Evolutionary conservation across 2,329 filamentous ascomycete species (phyloP), one percentile per base, ranked within the genome.

Genomic region (Neopestalotiopsis rosae): DNA sequence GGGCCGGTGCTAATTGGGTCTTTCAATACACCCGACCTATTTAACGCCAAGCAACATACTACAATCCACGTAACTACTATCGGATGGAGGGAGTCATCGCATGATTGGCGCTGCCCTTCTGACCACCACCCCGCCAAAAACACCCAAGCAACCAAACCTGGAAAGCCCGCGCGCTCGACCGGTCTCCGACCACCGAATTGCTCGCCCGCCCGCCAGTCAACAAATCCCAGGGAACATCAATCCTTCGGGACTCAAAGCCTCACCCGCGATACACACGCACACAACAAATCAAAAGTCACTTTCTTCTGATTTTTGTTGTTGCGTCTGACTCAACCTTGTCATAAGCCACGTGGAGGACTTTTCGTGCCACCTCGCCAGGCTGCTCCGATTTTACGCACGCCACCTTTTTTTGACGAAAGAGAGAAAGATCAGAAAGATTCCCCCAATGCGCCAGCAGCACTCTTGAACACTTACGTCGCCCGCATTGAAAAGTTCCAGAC

Each of bases 321-420:
- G 24, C 56, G 30, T 28, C 45, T 66, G 64, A 57, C 42, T 34
- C 64, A 66, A 66, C 42, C 66, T 67, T 63, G 59, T 63, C 28
- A 20, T 38, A 67, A 58, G 12, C 57, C 58, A 32, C 24, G 45
- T 24, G 45, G 20, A 20, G 28, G 40, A 34, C 20, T 59, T 62
- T 67, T 59, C 42, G 49, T 67, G 61, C 38, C 12, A 38, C 42
- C 38, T 45, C 38, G 40, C 34, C 66, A 58, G 34, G 28, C 61
- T 67, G 66, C 66, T 58, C 68, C 28, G 59, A 17, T 30, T 38
- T 38, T 38, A 38, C 34, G 34, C 34, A 6, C 34, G 34, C 34
- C 34, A 38, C 10, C 34, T 38, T 38, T 38, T 38, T 38, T 38
- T 38, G n/a, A 52, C 45, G 17, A 52, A 52, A 17, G 20, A 20